Evolutionary conservation across 2,329 filamentous ascomycete species (phyloP), one percentile per base, ranked within the genome.

Genomic region (Talaromyces sp.): DNA sequence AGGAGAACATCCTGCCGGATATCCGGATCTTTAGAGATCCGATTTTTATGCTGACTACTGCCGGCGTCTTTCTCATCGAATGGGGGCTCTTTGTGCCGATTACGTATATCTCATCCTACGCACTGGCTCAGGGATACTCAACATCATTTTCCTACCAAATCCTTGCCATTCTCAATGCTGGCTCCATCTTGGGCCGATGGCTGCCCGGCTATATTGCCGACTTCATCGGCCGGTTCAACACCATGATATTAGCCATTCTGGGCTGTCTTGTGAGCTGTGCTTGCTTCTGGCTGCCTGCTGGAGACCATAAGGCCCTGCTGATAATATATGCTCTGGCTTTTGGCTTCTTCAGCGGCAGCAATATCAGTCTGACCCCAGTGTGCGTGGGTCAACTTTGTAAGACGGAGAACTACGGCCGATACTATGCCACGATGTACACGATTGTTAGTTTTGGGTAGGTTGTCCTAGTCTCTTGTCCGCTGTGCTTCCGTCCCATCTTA

Each of bases 391-490:
- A 90, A 74, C 82, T 96, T 56, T 96, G 92, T 77, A 87, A 88
- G 70, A 95, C 90, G 13, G 87, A 92, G 70, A 82, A 93, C 61
- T 96, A 96, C 72, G 92, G 92, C 0, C 83, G 91, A 6, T 94
- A 95, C 75, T 96, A 95, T 72, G 90, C 92, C 8, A 95, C 91
- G 0, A 88, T 89, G 66, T 96, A 96, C 74, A 93, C 90, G 0
- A 80, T 96, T 35, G 92, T 95, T 17, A 90, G 88, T 22, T 86
- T 96, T 72, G 90, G 90, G 69, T 89, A 83, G 68, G 76, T 73
- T 41, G 25, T 50, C 22, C 22, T 50, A 27, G 13, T 49, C 13
- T 49, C 5, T 49, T 27, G 47, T 17, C 47, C 22, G 13, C 17
- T 27, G 25, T 33, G 33, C 50, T 54, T 54, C 27, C 17, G 50